Conservation (phyloP, 2,329 filamentous ascomycete species). For the Fusarium incarnatum region DNA sequence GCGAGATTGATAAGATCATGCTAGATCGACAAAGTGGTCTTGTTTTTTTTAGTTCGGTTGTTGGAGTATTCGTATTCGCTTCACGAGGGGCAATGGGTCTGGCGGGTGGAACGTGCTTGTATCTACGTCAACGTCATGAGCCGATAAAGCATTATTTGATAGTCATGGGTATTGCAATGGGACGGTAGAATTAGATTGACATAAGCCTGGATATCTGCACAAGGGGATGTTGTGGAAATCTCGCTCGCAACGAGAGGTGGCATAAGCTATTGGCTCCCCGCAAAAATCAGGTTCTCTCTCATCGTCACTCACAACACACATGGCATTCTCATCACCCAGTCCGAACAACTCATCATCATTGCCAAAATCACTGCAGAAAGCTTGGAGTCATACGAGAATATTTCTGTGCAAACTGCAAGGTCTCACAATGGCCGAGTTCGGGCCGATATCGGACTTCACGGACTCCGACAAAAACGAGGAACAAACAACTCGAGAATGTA, state of each 20-base stretch:
- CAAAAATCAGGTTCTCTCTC: not conserved
- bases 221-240: not conserved
- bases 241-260: too few species aligned
- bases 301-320: not conserved
- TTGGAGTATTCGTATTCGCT: slow-evolving; percentile 5
- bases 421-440: slow-evolving; percentile 1
- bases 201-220: accelerated
- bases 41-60: not conserved
- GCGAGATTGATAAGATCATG: slow-evolving; percentile 7
- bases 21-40: not conserved
- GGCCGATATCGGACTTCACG: slow-evolving; percentile 18
- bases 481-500: not conserved
- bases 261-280: not conserved
- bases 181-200: not conserved
- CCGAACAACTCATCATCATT: not conserved
- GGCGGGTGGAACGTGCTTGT: not conserved
- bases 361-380: not conserved
- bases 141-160: accelerated
- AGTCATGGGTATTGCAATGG: accelerated
- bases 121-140: not conserved
- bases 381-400: not conserved
- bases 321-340: not conserved
- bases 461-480: not conserved
- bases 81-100: not conserved
- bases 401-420: not conserved